These are phyloP conservation scores for Aureobasidium sp. DNA, from an alignment of 2,329 filamentous ascomycete species.

Conservation along the genomic window DNA sequence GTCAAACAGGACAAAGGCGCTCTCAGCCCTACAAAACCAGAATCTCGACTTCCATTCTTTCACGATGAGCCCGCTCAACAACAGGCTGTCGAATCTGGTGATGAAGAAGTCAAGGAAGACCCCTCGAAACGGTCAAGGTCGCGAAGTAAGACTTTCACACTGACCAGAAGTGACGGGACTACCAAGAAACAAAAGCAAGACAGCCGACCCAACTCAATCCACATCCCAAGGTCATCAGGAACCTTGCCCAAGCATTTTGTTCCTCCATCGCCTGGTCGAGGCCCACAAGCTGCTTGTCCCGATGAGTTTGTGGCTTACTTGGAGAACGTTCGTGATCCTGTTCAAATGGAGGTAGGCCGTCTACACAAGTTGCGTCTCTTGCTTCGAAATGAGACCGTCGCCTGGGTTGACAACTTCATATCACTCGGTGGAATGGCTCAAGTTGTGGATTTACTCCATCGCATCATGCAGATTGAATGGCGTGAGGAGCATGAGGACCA, in stretches of 20 bases:
- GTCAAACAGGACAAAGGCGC: constrained; percentile 69
- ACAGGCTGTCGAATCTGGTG: neutral
- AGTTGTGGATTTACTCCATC: constrained; percentile 73
- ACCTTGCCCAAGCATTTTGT: constrained; percentile 16
- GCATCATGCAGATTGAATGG: constrained; percentile 96
- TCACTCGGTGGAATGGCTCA: constrained; percentile 85
- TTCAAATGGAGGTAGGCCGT: constrained; percentile 85
- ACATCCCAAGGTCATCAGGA: constrained; percentile 41
- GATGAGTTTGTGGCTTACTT: constrained; percentile 82
- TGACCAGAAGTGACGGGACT: constrained; percentile 59
- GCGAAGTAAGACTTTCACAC: constrained; percentile 69
- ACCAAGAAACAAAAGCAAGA: constrained; percentile 73
- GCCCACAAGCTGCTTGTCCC: constrained; percentile 65
- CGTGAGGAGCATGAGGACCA: constrained; percentile 95
- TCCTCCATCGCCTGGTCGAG: constrained; percentile 20
- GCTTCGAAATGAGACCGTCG: constrained; percentile 87
- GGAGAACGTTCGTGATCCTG: constrained; percentile 68
- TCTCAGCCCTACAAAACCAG: constrained; percentile 12
- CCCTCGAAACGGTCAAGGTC: constrained; percentile 33
- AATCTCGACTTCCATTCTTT: constrained; percentile 7
- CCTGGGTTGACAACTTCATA: constrained; percentile 92
- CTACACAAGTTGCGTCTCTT: constrained; percentile 86
- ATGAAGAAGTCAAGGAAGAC: constrained; percentile 17
- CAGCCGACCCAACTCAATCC: constrained; percentile 45
- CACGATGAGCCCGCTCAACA: neutral